Conservation (phyloP, 108 stramenopile species). For the Cyclotella kingstonii region DNA sequence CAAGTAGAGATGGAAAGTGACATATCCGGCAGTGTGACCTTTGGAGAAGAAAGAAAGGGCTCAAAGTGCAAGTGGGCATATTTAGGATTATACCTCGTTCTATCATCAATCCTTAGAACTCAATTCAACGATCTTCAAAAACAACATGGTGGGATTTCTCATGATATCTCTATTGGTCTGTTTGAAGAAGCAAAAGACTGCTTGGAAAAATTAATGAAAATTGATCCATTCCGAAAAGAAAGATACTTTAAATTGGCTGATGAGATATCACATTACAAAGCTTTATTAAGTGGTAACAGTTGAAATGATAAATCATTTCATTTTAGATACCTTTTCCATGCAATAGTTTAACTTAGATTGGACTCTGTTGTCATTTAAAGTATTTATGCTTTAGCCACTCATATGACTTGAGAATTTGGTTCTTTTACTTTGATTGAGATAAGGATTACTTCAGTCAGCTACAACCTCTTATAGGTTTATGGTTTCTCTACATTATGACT, state of each 20-base stretch:
- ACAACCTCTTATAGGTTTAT: too few relatives aligned
- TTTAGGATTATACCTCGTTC: slow-evolving; percentile 43
- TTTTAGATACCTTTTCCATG: too few relatives aligned
- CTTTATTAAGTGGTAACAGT: too few relatives aligned
- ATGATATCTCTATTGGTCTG: slow-evolving; percentile 9
- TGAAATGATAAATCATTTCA: too few relatives aligned
- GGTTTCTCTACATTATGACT: too few relatives aligned
- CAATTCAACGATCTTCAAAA: background rate
- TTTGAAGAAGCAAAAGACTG: slow-evolving; percentile 31
- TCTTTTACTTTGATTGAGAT: too few relatives aligned
- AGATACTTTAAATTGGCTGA: slow-evolving; percentile 29
- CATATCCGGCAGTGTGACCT: too few relatives aligned
- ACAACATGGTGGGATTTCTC: background rate
- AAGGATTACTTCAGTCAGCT: too few relatives aligned
- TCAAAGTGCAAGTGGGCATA: slow-evolving; percentile 50
- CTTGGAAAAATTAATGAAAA: slow-evolving; percentile 22
- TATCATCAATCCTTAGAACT: slow-evolving; percentile 23
- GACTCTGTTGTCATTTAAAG: too few relatives aligned
- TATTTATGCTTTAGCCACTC: too few relatives aligned
- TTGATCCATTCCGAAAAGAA: slow-evolving; percentile 40
- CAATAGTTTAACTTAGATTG: too few relatives aligned
- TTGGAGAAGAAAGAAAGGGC: slow-evolving; percentile 44
- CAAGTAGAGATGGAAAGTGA: slow-evolving; percentile 58
- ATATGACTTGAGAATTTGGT: too few relatives aligned
- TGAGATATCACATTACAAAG: slow-evolving; percentile 3